phyloP scores from a whole-genome alignment of 257 asterid genomes.

The Vinca minor region DNA sequence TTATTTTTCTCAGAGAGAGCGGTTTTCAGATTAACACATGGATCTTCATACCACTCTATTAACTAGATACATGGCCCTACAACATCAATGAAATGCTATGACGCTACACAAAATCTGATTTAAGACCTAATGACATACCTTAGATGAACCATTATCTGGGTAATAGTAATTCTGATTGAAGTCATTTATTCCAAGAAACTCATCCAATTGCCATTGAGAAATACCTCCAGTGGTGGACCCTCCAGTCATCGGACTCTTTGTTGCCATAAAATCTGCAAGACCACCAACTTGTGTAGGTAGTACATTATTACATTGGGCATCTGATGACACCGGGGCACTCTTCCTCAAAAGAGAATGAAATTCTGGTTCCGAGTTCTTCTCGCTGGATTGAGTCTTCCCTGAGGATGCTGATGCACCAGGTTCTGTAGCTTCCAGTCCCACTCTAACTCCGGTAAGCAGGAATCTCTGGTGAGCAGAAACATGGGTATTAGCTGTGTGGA shows the following conservation, averaged over 20 bases:
- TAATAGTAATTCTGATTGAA: slow-evolving; percentile 40
- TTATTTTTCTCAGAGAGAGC: background rate
- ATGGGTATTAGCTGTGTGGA: slow-evolving; percentile 55
- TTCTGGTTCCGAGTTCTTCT: slow-evolving; percentile 32
- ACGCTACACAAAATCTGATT: background rate
- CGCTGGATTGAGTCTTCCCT: slow-evolving; percentile 30
- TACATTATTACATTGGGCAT: slow-evolving; percentile 27
- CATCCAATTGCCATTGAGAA: slow-evolving; percentile 77
- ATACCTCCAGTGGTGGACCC: slow-evolving; percentile 54
- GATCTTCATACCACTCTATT: background rate
- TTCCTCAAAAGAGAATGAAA: slow-evolving; percentile 21
- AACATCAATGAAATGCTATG: slow-evolving; percentile 3
- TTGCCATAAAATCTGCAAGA: slow-evolving; percentile 25
- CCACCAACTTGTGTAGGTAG: slow-evolving; percentile 30
- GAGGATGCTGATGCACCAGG: slow-evolving; percentile 37
- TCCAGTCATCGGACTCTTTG: slow-evolving; percentile 37
- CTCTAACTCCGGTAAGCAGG: slow-evolving; percentile 82
- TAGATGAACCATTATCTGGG: slow-evolving; percentile 50
- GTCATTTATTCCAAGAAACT: slow-evolving; percentile 52
- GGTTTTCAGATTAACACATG: background rate
- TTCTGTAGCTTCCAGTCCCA: slow-evolving; percentile 60
- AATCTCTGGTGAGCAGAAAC: slow-evolving; percentile 81
- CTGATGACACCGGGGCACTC: slow-evolving; percentile 23
- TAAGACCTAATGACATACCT: slow-evolving; percentile 43
- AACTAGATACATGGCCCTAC: slow-evolving; percentile 10